Evolutionary conservation across 768 basidiomycete species (phyloP), one percentile per base, ranked within the genome.

Genomic region (Chiua virens): DNA sequence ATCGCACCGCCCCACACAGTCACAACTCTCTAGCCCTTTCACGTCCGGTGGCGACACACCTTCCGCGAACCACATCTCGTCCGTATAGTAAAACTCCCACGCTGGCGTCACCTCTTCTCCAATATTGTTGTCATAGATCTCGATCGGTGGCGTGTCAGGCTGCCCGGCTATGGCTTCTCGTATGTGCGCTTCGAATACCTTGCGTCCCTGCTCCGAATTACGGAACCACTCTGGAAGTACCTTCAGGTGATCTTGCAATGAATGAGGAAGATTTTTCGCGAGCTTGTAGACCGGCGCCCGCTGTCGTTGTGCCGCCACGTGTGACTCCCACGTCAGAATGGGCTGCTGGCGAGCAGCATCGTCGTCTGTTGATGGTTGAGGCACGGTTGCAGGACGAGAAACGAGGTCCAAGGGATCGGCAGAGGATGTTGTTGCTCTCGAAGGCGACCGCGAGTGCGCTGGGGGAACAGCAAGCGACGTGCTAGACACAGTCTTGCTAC

Each of bases 1-100:
- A 64, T 87, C 79, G 59, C 93, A 97, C 20, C 68, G 72, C 0
- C 91, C 92, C 15, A 79, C 68, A 62, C 93, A 97, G 48, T 75
- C 79, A 57, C 93, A 97, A 3, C 91, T 81, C 23, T 75, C 61
- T 40, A 92, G 68, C 22, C 73, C 73, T 30, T 71, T 68, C 18
- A 79, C 60, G 55, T 88, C 83, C 1, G 90, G 86, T 11, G 76
- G 77, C 0, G 85, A 83, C 3, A 94, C 86, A 5, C 74, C 81
- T 13, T 83, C 76, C 2, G 79, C 81, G 52, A 85, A 83, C 78
- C 88, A 87, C 75, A 93, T 82, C 46, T 80, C 71, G 65, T 96
- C 94, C 11, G 88, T 84, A 65, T 96, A 96, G 53, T 85, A 75
- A 60, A 94, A 97, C 60, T 96, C 92, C 81, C 88, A 92, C 22